These are phyloP conservation scores for Colletotrichum cereale DNA, from an alignment of 2,329 filamentous ascomycete genomes.

Conservation along the genomic window DNA sequence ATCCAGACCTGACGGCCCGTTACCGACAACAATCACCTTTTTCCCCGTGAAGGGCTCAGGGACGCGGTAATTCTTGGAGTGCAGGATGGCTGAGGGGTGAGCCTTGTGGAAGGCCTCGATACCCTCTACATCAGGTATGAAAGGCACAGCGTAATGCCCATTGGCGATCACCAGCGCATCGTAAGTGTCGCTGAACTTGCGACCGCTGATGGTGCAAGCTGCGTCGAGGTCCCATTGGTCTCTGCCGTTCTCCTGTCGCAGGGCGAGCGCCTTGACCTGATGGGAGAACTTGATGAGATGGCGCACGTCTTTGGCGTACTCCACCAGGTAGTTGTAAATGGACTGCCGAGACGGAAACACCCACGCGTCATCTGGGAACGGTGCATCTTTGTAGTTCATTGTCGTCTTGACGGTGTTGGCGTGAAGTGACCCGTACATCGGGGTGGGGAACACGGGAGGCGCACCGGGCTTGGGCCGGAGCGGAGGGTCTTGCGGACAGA, in stretches of 20 bases:
- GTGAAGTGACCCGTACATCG: conserved; percentile 85
- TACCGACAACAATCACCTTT: conserved; percentile 87
- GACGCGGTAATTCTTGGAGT: conserved; percentile 84
- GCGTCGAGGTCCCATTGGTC: conserved; percentile 74
- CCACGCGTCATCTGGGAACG: conserved; percentile 73
- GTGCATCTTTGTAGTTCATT: conserved; percentile 82
- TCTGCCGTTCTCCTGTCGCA: conserved; percentile 44
- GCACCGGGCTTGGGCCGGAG: conserved; percentile 57
- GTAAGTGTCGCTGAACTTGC: conserved; percentile 63
- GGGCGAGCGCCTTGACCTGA: conserved; percentile 72
- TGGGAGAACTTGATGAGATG: conserved; percentile 77
- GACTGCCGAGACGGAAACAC: conserved; percentile 80
- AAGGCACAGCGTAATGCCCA: conserved; percentile 80
- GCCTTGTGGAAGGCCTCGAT: conserved; percentile 69
- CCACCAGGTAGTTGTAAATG: conserved; percentile 80
- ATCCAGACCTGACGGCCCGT: conserved; percentile 86
- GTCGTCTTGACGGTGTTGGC: conserved; percentile 87
- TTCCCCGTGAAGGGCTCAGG: conserved; percentile 73
- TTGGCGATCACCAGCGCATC: conserved; percentile 83
- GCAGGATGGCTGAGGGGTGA: conserved; percentile 73
- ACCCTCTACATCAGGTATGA: conserved; percentile 72
- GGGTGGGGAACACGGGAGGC: conserved; percentile 78
- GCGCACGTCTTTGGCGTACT: conserved; percentile 77
- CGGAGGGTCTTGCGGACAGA: conserved; percentile 73
- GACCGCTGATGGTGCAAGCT: conserved; percentile 60